Conservation (phyloP, 305 asterid genomes). For the Ajuga reptans region DNA sequence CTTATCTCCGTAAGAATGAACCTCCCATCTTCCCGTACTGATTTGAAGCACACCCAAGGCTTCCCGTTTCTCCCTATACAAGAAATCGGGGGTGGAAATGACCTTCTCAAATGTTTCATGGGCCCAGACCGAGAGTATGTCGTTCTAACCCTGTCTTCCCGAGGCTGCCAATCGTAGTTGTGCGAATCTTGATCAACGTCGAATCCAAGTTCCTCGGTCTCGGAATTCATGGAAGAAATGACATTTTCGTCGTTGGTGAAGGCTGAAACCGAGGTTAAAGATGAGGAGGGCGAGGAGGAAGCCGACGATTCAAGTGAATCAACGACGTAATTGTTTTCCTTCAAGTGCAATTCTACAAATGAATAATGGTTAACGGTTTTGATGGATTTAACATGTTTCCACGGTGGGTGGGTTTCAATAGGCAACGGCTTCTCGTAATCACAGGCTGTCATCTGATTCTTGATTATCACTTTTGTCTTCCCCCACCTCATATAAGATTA, state of each 20-base stretch:
- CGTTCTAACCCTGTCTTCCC: no score
- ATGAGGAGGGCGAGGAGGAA: slow-evolving; percentile 24
- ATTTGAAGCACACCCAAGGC: slow-evolving; percentile 57
- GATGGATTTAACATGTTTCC: slow-evolving; percentile 33
- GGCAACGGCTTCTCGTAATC: slow-evolving; percentile 50
- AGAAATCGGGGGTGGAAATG: slow-evolving; percentile 76
- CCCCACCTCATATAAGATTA: slow-evolving; percentile 5
- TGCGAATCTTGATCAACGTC: slow-evolving; percentile 42
- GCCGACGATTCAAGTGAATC: slow-evolving; percentile 18
- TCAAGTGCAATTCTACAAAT: slow-evolving; percentile 44
- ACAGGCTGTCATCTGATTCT: slow-evolving; percentile 44
- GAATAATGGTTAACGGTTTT: slow-evolving; percentile 37
- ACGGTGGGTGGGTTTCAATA: slow-evolving; percentile 29
- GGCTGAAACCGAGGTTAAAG: slow-evolving; percentile 20
- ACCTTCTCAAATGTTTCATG: slow-evolving; percentile 40
- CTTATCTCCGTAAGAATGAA: slow-evolving; percentile 57
- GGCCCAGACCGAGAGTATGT: not conserved
- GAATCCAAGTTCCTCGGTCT: slow-evolving; percentile 62
- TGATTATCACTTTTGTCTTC: not conserved
- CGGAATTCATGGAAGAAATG: slow-evolving; percentile 47
- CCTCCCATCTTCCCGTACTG: slow-evolving; percentile 62
- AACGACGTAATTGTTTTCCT: slow-evolving; percentile 22
- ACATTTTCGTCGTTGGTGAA: slow-evolving; percentile 23
- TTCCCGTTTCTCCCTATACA: slow-evolving; percentile 65
- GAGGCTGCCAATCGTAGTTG: not conserved